phyloP scores from a whole-genome alignment of 148 eudicot genomes.

The Rhododendron simsii region DNA sequence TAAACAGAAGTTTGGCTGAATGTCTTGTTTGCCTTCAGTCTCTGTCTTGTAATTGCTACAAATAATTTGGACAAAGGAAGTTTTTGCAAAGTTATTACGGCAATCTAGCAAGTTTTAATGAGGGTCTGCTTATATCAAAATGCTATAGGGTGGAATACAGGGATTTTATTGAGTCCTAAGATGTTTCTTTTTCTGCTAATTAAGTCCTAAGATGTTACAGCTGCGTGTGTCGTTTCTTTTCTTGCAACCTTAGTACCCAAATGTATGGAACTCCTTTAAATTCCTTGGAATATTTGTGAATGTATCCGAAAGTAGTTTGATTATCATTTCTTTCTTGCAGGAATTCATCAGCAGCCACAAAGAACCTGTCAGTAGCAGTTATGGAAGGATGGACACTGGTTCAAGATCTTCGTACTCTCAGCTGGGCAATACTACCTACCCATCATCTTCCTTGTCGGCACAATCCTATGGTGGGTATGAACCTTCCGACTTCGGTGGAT shows the following conservation, averaged over 20 bases:
- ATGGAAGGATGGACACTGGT: constrained; percentile 46
- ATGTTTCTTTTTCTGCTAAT: not conserved
- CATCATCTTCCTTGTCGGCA: constrained; percentile 38
- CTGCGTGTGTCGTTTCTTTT: not conserved
- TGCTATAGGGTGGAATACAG: not conserved
- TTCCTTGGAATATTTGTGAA: not conserved
- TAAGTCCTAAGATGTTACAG: not conserved
- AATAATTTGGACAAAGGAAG: not conserved
- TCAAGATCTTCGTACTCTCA: constrained; percentile 49
- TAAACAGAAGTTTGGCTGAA: not conserved
- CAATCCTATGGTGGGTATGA: constrained; percentile 59
- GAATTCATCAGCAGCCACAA: constrained; percentile 60
- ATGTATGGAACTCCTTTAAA: not conserved
- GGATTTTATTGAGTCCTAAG: not conserved
- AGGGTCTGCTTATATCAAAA: not conserved
- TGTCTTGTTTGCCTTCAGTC: not conserved
- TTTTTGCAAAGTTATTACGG: not conserved
- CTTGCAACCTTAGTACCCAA: not conserved
- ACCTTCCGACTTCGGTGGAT: constrained; percentile 46
- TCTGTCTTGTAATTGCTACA: not conserved
- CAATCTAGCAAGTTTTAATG: not conserved
- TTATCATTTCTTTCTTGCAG: constrained; percentile 20
- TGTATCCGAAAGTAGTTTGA: not conserved
- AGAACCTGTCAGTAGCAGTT: constrained; percentile 37
- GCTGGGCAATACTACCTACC: constrained; percentile 32